Evolutionary conservation across 495 filamentous ascomycete species (phyloP).

Genomic region (Hyaloscypha finlandica): DNA sequence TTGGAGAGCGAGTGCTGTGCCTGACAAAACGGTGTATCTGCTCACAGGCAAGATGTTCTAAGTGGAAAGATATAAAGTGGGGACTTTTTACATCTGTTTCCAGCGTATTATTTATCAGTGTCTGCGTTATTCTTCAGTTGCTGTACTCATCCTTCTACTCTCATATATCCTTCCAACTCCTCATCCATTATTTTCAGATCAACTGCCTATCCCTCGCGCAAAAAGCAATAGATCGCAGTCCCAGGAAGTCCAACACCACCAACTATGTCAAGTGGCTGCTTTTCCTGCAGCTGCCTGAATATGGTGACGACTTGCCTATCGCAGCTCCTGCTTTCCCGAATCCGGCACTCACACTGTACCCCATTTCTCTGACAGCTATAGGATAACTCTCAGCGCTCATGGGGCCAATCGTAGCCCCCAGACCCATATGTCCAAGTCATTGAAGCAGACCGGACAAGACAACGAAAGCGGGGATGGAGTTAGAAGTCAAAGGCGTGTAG

Average conservation of each 20-base stretch:
- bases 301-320: background rate
- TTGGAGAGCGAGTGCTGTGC: no score
- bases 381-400: slow-evolving; percentile 2
- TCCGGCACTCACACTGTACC: background rate
- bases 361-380: background rate
- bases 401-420: background rate
- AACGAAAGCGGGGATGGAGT: slow-evolving; percentile 3
- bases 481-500: background rate
- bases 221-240: slow-evolving; percentile 5
- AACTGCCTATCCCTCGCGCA: slow-evolving; percentile 7
- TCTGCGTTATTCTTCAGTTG: background rate
- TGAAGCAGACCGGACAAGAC: background rate
- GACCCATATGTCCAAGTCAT: background rate
- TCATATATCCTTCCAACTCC: slow-evolving; percentile 11
- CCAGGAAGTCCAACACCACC: slow-evolving; percentile 3
- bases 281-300: slow-evolving; percentile 4
- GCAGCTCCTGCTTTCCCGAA: slow-evolving; percentile 4
- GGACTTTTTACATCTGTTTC: background rate
- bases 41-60: background rate
- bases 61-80: background rate
- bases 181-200: slow-evolving; percentile 12
- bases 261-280: slow-evolving; percentile 4
- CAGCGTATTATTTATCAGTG: no score
- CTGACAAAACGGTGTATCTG: no score
- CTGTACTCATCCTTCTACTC: slow-evolving; percentile 3